Conservation (phyloP, 371 early-diverging fungal species). For the Mucor plumbeus region DNA sequence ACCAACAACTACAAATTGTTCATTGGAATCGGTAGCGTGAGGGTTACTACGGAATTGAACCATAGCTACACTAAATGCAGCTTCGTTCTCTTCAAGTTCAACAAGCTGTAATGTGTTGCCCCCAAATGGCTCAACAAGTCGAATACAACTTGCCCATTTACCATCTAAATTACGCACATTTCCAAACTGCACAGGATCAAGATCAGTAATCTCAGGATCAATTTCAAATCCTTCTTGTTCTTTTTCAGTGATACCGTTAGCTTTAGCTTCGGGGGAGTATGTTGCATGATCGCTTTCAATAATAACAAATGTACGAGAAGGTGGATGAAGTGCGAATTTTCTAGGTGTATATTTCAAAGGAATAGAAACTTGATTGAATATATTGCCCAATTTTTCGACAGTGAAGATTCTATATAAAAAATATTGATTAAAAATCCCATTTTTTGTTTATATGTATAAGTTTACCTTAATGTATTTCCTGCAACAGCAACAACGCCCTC, state of each 20-base stretch:
- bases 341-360: constrained; percentile 93
- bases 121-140: constrained; percentile 83
- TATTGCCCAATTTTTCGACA: constrained; percentile 82
- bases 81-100: constrained; percentile 88
- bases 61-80: constrained; percentile 82
- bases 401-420: constrained; percentile 72
- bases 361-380: constrained; percentile 84
- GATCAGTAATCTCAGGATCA: constrained; percentile 52
- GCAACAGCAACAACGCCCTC: constrained; percentile 92
- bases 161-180: constrained; percentile 71
- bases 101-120: constrained; percentile 73
- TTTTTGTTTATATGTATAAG: no score
- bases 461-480: constrained; percentile 75
- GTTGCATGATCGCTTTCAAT: constrained; percentile 89
- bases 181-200: constrained; percentile 71
- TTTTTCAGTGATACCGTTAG: constrained; percentile 58
- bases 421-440: not conserved
- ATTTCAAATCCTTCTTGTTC: constrained; percentile 60
- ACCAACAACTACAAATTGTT: constrained; percentile 83
- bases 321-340: constrained; percentile 74
- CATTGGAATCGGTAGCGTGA: constrained; percentile 41
- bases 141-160: constrained; percentile 90
- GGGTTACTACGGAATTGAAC: constrained; percentile 74
- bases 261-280: constrained; percentile 68
- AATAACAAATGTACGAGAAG: constrained; percentile 82